Conservation (phyloP, 176 grass and related monocot species). For the Paspalum vaginatum region DNA sequence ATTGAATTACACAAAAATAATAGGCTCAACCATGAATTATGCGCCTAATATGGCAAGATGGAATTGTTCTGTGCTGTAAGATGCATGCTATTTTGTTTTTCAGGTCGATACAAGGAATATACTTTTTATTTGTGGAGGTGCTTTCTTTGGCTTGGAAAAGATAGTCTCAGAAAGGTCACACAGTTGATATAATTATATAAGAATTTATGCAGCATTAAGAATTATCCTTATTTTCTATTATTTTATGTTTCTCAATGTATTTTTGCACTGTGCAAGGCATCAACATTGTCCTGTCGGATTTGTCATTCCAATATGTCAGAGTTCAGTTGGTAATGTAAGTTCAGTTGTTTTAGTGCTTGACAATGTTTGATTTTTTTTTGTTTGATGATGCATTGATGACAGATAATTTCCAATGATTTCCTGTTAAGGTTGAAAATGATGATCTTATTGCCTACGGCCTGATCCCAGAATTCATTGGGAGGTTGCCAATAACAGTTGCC, state of each 20-base stretch:
- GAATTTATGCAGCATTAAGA: conserved; percentile 17
- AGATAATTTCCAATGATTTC: conserved; percentile 11
- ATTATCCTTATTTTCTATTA: conserved; percentile 17
- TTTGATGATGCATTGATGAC: neutral
- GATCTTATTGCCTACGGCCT: conserved; percentile 69
- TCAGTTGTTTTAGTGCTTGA: conserved; percentile 8
- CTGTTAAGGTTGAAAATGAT: conserved; percentile 60
- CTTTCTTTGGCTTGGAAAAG: conserved; percentile 71
- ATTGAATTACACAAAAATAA: neutral
- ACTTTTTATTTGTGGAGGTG: conserved; percentile 85
- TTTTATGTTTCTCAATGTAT: conserved; percentile 24
- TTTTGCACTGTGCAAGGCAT: conserved; percentile 47
- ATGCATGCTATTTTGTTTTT: conserved; percentile 40
- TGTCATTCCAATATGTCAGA: conserved; percentile 43
- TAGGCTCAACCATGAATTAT: neutral
- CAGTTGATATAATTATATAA: conserved; percentile 10
- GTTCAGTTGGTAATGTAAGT: conserved; percentile 58
- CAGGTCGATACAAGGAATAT: conserved; percentile 77
- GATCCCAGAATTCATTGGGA: conserved; percentile 75
- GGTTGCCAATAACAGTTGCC: conserved; percentile 61
- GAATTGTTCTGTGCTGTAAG: neutral
- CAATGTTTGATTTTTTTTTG: neutral
- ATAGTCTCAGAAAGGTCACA: conserved; percentile 65
- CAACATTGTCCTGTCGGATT: conserved; percentile 60
- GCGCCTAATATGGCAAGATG: conserved; percentile 14